Base-by-base conservation (phyloP, 306 rosid genomes). In the Luffa aegyptiaca region DNA sequence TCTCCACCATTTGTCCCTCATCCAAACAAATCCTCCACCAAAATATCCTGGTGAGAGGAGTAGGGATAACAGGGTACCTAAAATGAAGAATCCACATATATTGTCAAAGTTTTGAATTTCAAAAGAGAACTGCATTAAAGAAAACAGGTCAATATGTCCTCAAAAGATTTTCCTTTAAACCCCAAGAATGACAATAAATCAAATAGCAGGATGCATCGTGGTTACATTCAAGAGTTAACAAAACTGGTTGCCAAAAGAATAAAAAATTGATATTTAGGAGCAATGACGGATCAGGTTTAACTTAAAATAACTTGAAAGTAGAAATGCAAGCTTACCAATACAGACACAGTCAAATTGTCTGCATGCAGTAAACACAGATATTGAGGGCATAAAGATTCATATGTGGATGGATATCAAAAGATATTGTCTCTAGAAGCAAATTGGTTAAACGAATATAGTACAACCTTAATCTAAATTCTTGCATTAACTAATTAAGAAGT, bases 1-100 rank as follows among this genome's bases (percentile, higher is more conserved):
- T 89, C 90, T 95, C 98, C 70, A 95, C 98, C 98, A 95, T 95
- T 83, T 95, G 98, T 81, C 92, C 97, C 92, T 95, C 98, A 84
- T 95, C 98, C 88, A 95, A 85, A 86, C 98, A 95, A 85, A 95
- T 82, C 85, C 98, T 91, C 97, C 98, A 95, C 97, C 98, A 95
- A 82, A 84, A 89, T 87, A 92, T 90, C 89, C 96, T 92, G 59
- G 98, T 95, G 77, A 95, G 96, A 76, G 81, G 86, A 68, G 97
- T 95, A 80, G 98, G 98, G 84, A 90, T 80, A 82, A 95, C 97
- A 52, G 97, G 98, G 84, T 91, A 95, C 86, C 98, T 92, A 79
- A 79, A 82, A 85, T 72, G 81, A 62, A 68, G 78, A 56, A 61
- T 48, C 75, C 62, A 66, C 62, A 39, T 72, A 69, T 12, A 45